A percentile compares a stretch with the other conserved stretches of the same genome.
Conservation (phyloP, 495 filamentous ascomycete genomes). For the Patellaria atrata region DNA sequence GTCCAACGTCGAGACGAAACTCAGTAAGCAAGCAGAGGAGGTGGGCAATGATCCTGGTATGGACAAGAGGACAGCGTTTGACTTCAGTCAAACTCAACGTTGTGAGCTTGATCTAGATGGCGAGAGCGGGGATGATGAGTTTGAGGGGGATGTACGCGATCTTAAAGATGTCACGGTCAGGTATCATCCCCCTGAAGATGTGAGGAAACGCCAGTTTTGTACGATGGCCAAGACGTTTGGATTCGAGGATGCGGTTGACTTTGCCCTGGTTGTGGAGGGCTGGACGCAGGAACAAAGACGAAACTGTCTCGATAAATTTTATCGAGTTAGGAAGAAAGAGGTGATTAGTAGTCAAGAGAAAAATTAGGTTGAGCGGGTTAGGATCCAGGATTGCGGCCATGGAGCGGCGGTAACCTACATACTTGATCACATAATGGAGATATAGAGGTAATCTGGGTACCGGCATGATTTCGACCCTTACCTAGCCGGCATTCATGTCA, state of each 20-base stretch:
- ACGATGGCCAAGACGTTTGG: conserved; percentile 73
- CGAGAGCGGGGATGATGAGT: conserved; percentile 4
- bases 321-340: conserved; percentile 37
- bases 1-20: conserved; percentile 64
- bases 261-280: conserved; percentile 84
- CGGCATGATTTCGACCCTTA: too few species aligned
- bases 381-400: too few species aligned
- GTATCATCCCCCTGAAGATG: conserved; percentile 62
- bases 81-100: conserved; percentile 14
- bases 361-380: too few species aligned
- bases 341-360: not conserved
- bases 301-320: conserved; percentile 71
- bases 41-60: conserved; percentile 37
- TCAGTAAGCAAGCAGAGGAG: conserved; percentile 61
- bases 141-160: not conserved
- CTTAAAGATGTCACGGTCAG: conserved; percentile 35
- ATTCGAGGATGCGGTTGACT: conserved; percentile 63
- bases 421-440: too few species aligned
- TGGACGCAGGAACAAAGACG: conserved; percentile 81
- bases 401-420: too few species aligned
- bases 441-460: too few species aligned
- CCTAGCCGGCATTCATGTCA: too few species aligned
- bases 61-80: conserved; percentile 9
- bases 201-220: conserved; percentile 75
- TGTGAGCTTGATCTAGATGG: too few species aligned